Evolutionary conservation across 2,329 filamentous ascomycete genomes (phyloP), one percentile per base, ranked within the genome.

Genomic region (Arthrobotrys sphaeroides): DNA sequence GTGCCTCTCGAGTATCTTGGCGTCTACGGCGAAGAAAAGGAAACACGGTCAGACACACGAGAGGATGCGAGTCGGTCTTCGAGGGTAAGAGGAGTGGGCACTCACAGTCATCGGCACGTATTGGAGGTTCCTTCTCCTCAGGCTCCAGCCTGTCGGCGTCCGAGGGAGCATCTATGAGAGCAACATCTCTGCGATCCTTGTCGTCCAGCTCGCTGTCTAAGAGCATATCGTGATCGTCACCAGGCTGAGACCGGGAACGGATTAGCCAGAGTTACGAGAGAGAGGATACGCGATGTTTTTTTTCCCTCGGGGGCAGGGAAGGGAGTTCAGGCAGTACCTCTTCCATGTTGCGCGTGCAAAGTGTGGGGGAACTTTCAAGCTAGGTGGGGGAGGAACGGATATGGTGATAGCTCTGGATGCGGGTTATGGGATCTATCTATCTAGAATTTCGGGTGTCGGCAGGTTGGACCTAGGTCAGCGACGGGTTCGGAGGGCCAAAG

Each of bases 1-100:
- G 78, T 93, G 89, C 78, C 90, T 85, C 80, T 92, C 90, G 84
- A 91, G 91, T 88, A 98, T 97, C 42, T 74, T 66, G 57, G 91
- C 91, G 78, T 96, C 91, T 83, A 40, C 36, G n/a, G 18, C 89
- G 91, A 94, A 42, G 24, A 16, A 20, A 80, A 60, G 42, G 65
- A 49, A 26, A 13, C 26, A 13, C 16, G 45, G 53, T 43, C 16
- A 53, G 1, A 26, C 55, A 6, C 38, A 45, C 22, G 16, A 38
- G n/a, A 13, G 33, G 16, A 24, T 36, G 28, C 18, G 16, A 18
- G 16, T 36, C 38, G 38, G n/a, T n/a, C n/a, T n/a, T n/a, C n/a
- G n/a, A n/a, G n/a, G n/a, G n/a, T n/a, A n/a, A n/a, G n/a, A n/a
- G n/a, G 51, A 55, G 16, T 40, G 5, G 16, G 28, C 33, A 70